Evolutionary conservation across 192 early-diverging fungal genomes (phyloP), one percentile per base, ranked within the genome.

Genomic region (Paraglomus occultum): DNA sequence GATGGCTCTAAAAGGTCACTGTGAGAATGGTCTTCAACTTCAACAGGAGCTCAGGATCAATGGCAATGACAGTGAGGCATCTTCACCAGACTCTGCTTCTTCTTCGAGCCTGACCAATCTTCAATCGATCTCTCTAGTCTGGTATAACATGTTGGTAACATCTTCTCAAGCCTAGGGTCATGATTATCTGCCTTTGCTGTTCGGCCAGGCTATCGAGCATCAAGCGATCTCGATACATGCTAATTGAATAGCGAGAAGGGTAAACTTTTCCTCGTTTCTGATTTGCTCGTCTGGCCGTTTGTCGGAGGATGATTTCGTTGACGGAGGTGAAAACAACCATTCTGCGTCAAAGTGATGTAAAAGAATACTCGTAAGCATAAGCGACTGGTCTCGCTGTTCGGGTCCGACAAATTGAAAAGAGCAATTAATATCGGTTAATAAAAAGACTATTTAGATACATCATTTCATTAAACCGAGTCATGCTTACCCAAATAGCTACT

Each of bases 51-150:
- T 76, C 78, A 38, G 78, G 70, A 61, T 80, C 78, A 5, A 70
- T 38, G 11, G 55, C 44, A 44, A 1, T 1, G 11, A 17, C 31
- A 31, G 3, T 40, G 22, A n/a, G n/a, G 12, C 15, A 18, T 51
- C 49, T 53, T 68, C 71, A 8, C 23, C 52, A 22, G 43, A 55
- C 31, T 69, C 64, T 31, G 64, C 50, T 42, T 76, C 67, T 18
- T 59, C 61, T 49, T 73, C 71, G n/a, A 68, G 48, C 1, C 42
- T 54, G 18, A 38, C 17, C 51, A 23, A 68, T 31, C 5, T 65
- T 76, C 72, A 20, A 81, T 81, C 6, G 74, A 62, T 17, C 51
- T 69, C 51, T 81, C 80, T 9, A 81, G 38, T 22, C 78, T 78
- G 39, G 73, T 70, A 55, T 76, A 81, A 71, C 71, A 76, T 15